Base-by-base conservation (phyloP, 371 early-diverging fungal species). In the Apophysomyces variabilis region DNA sequence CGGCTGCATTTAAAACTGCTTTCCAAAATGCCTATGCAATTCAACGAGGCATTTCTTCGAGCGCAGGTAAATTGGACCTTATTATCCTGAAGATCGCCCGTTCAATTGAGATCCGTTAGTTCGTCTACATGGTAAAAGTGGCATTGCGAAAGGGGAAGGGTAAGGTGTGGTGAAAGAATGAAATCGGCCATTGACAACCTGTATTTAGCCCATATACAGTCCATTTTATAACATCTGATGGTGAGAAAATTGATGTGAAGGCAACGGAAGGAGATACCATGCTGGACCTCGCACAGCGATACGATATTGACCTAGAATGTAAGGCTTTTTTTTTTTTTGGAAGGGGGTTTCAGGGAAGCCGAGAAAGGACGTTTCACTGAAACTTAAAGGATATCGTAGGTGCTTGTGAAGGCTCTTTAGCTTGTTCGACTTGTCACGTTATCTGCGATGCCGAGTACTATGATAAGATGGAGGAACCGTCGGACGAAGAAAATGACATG, bases 401-500 rank as follows among this genome's bases (percentile, higher is more conserved):
- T 61, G 99, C 99, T 12, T 99, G 99, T 79, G 99, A 99, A 79
- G 99, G 96, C 21, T 97, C 96, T 1, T 77, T 95, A 67, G 98
- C 97, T 2, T 96, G 97, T 70, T 96, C 96, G 9, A 96, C 97
- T 1, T 97, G 99, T 79, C 99, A 99, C 76, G 95, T 99, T 58
- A 92, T 99, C 60, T 78, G 96, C 62, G 96, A 96, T 4, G 91
- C 88, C 16, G 82, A 90, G 38, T 85, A 92, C 66, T 99, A 90
- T 78, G 89, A 95, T 57, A 90, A 87, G 69, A 83, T 99, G 65
- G 92, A 90, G 60, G 97, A 96, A 69, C 97, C 99, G 6, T 87
- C 93, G 2, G 99, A 99, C 70, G 98, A 99, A 77, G 99, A 99
- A 70, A 96, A 98, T 73, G 99, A 99, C 82, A 96, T 99, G 95